These are phyloP conservation scores for Aspergillus sp. DNA, from an alignment of 2,329 filamentous ascomycete genomes.

Conservation along the genomic window DNA sequence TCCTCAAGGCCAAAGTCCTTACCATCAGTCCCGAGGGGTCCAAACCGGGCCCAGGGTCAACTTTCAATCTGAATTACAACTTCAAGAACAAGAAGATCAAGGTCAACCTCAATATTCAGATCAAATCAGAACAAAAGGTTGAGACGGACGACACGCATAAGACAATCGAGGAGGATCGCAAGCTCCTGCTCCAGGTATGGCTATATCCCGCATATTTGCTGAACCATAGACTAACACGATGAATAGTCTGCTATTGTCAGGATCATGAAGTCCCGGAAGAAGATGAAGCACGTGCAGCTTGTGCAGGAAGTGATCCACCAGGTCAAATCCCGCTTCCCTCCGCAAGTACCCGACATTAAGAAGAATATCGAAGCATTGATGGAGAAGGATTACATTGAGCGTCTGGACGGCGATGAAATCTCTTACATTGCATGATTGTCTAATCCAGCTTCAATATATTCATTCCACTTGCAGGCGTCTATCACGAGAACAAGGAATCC, in stretches of 20 bases:
- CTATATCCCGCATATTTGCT: constrained; percentile 25
- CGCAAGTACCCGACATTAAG: constrained; percentile 95
- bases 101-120: constrained; percentile 91
- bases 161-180: constrained; percentile 97
- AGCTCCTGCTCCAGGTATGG: constrained; percentile 92
- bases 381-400: constrained; percentile 98
- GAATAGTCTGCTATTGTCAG: constrained; percentile 91
- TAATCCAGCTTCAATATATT: constrained; percentile 12
- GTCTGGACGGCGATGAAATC: constrained; percentile 89
- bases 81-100: constrained; percentile 99
- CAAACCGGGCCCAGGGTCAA: constrained; percentile 77
- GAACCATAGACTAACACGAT: constrained; percentile 15
- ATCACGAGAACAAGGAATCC: neutral
- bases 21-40: constrained; percentile 71
- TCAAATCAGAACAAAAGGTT: constrained; percentile 94
- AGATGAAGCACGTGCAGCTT: constrained; percentile 95
- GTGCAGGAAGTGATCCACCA: constrained; percentile 95
- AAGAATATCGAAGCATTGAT: constrained; percentile 99
- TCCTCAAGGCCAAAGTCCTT: constrained; percentile 92
- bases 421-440: constrained; percentile 80
- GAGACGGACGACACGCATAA: constrained; percentile 98
- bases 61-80: constrained; percentile 84
- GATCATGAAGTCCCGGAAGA: constrained; percentile 99
- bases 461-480: constrained; percentile 13
- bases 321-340: constrained; percentile 89